These are phyloP conservation scores for Ampelocalamus luodianensis DNA, from an alignment of 176 grass and related monocot genomes.

Conservation along the genomic window DNA sequence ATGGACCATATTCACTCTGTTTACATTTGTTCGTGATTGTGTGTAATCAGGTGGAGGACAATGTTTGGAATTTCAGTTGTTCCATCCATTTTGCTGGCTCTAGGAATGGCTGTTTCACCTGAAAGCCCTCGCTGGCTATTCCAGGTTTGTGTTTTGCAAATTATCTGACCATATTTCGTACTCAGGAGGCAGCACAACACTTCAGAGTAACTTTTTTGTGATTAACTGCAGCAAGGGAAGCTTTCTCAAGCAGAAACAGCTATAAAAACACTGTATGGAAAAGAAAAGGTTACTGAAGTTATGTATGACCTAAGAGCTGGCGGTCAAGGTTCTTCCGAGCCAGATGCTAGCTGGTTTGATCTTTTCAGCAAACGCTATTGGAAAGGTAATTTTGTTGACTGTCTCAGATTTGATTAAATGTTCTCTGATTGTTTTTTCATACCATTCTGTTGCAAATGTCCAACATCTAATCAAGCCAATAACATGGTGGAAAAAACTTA, in stretches of 20 bases:
- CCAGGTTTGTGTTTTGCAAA: constrained; percentile 68
- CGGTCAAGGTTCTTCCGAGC: constrained; percentile 71
- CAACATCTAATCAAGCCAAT: not conserved
- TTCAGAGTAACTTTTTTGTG: constrained; percentile 32
- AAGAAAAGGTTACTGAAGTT: constrained; percentile 83
- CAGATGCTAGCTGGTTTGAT: constrained; percentile 95
- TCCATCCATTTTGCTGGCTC: constrained; percentile 84
- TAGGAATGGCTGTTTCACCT: constrained; percentile 94
- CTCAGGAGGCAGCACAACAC: not conserved
- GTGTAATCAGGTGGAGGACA: constrained; percentile 86
- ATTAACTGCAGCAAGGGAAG: constrained; percentile 82
- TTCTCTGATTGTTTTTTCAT: constrained; percentile 5
- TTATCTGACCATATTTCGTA: not conserved
- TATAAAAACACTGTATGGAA: constrained; percentile 91
- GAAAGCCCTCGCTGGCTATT: constrained; percentile 99
- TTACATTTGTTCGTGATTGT: constrained; percentile 30
- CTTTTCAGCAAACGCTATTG: constrained; percentile 92
- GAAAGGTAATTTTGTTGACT: constrained; percentile 68
- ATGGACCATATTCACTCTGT: constrained; percentile 1
- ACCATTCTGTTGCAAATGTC: constrained; percentile 1
- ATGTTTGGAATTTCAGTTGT: constrained; percentile 85
- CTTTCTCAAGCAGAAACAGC: constrained; percentile 86
- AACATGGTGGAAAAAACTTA: not conserved
- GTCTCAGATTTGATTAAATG: not conserved
- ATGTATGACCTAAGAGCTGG: constrained; percentile 86